Conservation (phyloP, 441 rosid genomes). For the Jatropha multifida region DNA sequence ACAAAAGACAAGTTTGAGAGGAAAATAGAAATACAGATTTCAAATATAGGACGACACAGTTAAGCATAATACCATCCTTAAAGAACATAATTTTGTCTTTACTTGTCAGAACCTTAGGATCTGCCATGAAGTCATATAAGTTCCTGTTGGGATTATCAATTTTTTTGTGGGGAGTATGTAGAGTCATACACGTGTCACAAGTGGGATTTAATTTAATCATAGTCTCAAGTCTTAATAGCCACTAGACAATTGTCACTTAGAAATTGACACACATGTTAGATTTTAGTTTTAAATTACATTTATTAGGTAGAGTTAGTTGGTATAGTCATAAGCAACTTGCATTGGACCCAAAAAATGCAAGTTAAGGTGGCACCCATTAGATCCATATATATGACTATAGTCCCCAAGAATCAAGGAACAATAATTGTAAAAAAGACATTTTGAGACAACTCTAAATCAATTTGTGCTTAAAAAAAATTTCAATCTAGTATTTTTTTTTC, state of each 20-base stretch:
- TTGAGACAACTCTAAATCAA: no score
- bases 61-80: background rate
- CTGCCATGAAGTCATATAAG: background rate
- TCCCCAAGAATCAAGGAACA: no score
- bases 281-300: background rate
- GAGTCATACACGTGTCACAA: slow-evolving; percentile 9
- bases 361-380: background rate
- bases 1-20: no score
- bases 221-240: no score
- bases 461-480: no score
- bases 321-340: slow-evolving; percentile 4
- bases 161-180: no score
- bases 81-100: background rate
- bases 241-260: background rate
- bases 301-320: background rate
- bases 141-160: no score
- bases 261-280: background rate
- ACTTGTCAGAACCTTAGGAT: background rate
- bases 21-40: background rate
- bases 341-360: background rate
- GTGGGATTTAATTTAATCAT: background rate
- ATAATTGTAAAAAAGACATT: no score
- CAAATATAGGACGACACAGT: background rate
- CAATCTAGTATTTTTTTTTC: no score
- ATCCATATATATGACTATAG: background rate